Evolutionary conservation across 768 basidiomycete species (phyloP), one percentile per base, ranked within the genome.

Genomic region (Suillus occidentalis): DNA sequence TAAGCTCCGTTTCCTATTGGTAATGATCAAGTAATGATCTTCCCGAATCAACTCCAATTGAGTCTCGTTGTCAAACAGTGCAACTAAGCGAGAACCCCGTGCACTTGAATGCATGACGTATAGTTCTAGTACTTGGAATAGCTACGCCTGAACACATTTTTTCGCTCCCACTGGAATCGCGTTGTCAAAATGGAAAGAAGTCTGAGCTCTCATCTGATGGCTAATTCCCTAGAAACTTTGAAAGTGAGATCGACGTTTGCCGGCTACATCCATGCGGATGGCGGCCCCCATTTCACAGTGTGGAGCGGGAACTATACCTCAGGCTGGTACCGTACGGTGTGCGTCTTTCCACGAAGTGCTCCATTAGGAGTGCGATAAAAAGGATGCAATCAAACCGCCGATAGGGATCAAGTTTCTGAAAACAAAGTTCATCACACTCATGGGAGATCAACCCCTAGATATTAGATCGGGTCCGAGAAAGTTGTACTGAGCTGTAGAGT

Each of bases 391-490:
- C 6, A 12, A 28, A 28, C 22, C 37, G 22, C 37, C 16, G 37
- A 25, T 25, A 3, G 22, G 9, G 25, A 40, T 58, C 39, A 25
- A 40, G 37, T 25, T 40, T 40, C 25, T 18, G 39, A 6, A 13
- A 58, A 59, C 58, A 28, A 12, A 25, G 28, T 20, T 28, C 28
- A 31, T 31, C 28, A 28, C 22, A 28, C 22, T 20, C 56, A 25
- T 37, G 52, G 16, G 37, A 18, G 37, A 58, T 58, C 39, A 28
- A 12, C 4, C 36, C n/a, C 55, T 10, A 34, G 53, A 28, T 31
- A 20, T 53, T 14, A 28, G 9, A 58, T 25, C 58, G 58, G 58
- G 9, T 25, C 58, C 58, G 58, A 59, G 25, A 59, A 36, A 59
- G n/a, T 59, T 28, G 28, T 1, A 12, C 34, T 55, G 53, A 42